These are phyloP conservation scores for Globisporangium cylindrosporum DNA, from an alignment of 352 stramenopile species.

Conservation along the genomic window DNA sequence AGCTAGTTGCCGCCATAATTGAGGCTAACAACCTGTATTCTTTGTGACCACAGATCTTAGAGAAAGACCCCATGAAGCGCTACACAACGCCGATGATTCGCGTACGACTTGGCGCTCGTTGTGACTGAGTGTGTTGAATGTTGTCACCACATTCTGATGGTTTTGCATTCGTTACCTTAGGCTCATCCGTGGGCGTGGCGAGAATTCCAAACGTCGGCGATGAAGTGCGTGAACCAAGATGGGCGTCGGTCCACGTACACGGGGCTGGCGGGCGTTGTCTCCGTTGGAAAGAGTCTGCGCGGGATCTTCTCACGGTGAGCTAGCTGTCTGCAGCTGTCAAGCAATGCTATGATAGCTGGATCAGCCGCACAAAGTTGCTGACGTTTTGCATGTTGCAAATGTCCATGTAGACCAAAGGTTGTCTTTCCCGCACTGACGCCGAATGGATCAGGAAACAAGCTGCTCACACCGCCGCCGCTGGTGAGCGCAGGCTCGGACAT, in stretches of 20 bases:
- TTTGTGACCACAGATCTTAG: slow-evolving; percentile 45
- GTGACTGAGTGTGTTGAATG: background rate
- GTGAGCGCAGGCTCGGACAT: slow-evolving; percentile 8
- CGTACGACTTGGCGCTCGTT: slow-evolving; percentile 26
- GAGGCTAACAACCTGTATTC: background rate
- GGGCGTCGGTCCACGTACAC: slow-evolving; percentile 40
- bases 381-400: background rate
- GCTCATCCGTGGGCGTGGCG: slow-evolving; percentile 69
- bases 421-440: slow-evolving; percentile 17
- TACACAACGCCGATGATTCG: slow-evolving; percentile 68
- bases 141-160: background rate
- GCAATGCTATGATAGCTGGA: background rate
- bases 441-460: background rate
- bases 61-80: slow-evolving; percentile 63
- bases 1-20: background rate
- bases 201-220: slow-evolving; percentile 65
- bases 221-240: slow-evolving; percentile 68
- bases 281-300: slow-evolving; percentile 58
- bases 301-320: slow-evolving; percentile 47
- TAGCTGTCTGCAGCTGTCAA: background rate
- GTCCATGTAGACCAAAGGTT: slow-evolving; percentile 13
- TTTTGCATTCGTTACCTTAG: slow-evolving; percentile 15
- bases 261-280: slow-evolving; percentile 40
- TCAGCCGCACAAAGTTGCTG: background rate
- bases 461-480: background rate